Evolutionary conservation across 257 asterid species (phyloP).

Genomic region (Nicotiana obtusifolia): DNA sequence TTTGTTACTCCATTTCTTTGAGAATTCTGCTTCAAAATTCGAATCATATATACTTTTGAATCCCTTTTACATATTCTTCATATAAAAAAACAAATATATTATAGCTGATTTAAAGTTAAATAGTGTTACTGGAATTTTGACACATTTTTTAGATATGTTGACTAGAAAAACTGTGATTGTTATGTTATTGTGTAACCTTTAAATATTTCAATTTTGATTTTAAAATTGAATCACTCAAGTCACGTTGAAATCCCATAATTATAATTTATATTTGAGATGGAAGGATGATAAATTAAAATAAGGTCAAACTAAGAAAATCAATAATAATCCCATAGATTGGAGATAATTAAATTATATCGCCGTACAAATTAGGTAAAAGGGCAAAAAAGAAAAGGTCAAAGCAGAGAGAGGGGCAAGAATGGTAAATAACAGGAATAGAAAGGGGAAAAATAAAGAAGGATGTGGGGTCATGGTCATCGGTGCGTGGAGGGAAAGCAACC

Average conservation of each 20-base stretch:
- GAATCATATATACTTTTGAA: not conserved
- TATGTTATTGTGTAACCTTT: not conserved
- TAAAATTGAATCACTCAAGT: too few species aligned
- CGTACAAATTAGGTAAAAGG: not conserved
- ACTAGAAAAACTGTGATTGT: not conserved
- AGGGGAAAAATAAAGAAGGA: not conserved
- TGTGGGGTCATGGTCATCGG: not conserved
- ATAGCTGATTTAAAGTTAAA: too few species aligned
- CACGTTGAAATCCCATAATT: not conserved
- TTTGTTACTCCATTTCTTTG: too few species aligned
- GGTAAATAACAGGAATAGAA: not conserved
- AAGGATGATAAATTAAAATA: not conserved
- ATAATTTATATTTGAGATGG: not conserved
- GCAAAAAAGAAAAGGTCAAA: not conserved
- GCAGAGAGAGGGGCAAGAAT: not conserved
- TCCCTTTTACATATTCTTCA: not conserved
- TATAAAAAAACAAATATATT: too few species aligned
- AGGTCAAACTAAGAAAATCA: not conserved
- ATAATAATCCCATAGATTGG: not conserved
- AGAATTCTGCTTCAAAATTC: not conserved
- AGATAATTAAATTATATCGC: not conserved
- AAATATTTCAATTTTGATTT: too few species aligned
- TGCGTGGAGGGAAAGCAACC: slow-evolving; percentile 26
- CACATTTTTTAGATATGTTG: too few species aligned
- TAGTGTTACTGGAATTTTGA: not conserved